Conservation (phyloP, 345 rosid genomes). For the Lagerstroemia speciosa region DNA sequence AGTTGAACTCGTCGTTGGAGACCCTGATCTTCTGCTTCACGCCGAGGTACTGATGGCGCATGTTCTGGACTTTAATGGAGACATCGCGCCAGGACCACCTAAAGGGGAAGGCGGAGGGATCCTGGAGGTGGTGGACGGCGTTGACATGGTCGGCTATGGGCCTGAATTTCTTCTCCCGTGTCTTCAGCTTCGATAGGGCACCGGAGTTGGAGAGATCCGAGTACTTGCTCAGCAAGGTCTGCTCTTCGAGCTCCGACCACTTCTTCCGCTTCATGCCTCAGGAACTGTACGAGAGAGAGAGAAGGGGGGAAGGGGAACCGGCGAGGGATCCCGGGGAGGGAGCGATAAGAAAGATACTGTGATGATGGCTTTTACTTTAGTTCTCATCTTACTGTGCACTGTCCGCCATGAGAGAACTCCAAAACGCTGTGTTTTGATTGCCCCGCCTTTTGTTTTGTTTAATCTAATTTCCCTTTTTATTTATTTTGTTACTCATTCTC, state of each 20-base stretch:
- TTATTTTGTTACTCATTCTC: too few relatives aligned
- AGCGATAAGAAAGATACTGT: background rate
- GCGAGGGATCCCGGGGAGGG: too few relatives aligned
- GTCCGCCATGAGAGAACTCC: too few relatives aligned
- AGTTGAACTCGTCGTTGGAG: conserved; percentile 43
- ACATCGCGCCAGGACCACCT: conserved; percentile 82
- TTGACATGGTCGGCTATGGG: conserved; percentile 72
- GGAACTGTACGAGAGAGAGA: too few relatives aligned
- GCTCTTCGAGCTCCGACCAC: conserved; percentile 68
- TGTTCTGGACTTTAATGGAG: conserved; percentile 73
- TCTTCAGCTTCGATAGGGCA: conserved; percentile 54
- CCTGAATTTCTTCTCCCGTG: conserved; percentile 69
- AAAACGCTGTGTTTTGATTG: too few relatives aligned
- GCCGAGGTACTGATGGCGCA: conserved; percentile 77
- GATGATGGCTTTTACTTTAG: too few relatives aligned
- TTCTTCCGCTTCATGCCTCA: conserved; percentile 63
- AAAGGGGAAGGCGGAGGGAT: conserved; percentile 55
- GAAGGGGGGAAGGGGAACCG: too few relatives aligned
- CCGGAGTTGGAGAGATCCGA: conserved; percentile 51
- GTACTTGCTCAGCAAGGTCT: conserved; percentile 47
- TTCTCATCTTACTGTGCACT: too few relatives aligned
- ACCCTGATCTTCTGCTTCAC: conserved; percentile 73
- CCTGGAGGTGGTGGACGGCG: conserved; percentile 48
- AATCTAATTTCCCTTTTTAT: too few relatives aligned
- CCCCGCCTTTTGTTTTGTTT: too few relatives aligned